phyloP scores from a whole-genome alignment of 208 protist genomes.

The Phytomonas francai region DNA sequence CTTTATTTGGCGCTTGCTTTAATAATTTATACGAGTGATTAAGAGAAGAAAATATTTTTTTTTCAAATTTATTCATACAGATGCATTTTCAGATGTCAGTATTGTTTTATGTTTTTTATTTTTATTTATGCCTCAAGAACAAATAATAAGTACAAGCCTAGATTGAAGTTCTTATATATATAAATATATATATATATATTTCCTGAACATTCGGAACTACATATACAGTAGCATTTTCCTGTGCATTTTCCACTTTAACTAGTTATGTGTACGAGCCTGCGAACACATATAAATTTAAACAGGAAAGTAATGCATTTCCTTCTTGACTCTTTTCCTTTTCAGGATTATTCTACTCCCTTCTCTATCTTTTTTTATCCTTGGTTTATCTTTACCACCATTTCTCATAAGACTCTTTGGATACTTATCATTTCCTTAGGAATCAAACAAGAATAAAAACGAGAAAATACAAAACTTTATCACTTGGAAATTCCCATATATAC shows the following conservation, averaged over 20 bases:
- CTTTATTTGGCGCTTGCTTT: too few relatives aligned
- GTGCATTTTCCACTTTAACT: too few relatives aligned
- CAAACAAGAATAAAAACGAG: constrained; percentile 11
- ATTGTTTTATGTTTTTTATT: constrained; percentile 71
- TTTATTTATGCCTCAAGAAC: constrained; percentile 54
- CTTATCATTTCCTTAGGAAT: background rate
- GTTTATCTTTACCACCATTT: too few relatives aligned
- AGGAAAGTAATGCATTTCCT: too few relatives aligned
- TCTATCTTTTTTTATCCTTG: too few relatives aligned
- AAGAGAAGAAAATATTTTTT: constrained; percentile 30
- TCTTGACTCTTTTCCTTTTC: too few relatives aligned
- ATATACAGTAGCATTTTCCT: too few relatives aligned
- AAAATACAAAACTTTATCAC: constrained; percentile 1
- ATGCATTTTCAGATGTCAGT: too few relatives aligned
- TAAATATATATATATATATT: constrained; percentile 7
- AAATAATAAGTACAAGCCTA: background rate
- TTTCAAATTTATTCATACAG: constrained; percentile 32
- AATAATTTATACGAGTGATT: background rate
- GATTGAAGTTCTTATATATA: background rate
- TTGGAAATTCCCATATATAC: background rate
- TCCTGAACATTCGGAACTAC: background rate
- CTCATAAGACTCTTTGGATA: too few relatives aligned
- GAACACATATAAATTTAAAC: too few relatives aligned
- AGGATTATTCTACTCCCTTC: too few relatives aligned
- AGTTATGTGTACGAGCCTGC: too few relatives aligned